Conservation (phyloP, 164 flowering plant genomes). For the Buxus sempervirens region DNA sequence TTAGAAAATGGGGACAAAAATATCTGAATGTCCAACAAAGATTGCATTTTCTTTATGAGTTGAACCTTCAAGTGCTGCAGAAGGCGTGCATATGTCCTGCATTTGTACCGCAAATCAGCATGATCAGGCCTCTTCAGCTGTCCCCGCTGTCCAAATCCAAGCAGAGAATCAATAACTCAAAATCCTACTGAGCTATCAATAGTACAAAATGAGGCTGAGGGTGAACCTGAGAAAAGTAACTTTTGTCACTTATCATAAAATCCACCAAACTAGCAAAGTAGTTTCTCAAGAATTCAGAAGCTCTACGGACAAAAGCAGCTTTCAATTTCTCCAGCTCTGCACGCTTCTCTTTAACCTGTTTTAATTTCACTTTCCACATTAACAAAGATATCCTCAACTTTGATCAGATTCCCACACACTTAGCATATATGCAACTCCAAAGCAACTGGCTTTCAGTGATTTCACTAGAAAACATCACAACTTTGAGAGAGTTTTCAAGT, state of each 20-base stretch:
- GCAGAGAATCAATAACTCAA: conserved; percentile 10
- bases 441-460: background rate
- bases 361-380: conserved; percentile 3
- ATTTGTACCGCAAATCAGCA: conserved; percentile 96
- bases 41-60: background rate
- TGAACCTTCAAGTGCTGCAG: conserved; percentile 90
- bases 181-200: conserved; percentile 2
- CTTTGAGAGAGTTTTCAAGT: background rate
- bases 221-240: conserved; percentile 90
- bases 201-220: conserved; percentile 7
- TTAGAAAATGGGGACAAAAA: background rate
- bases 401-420: background rate
- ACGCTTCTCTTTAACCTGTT: conserved; percentile 89
- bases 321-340: conserved; percentile 87
- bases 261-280: conserved; percentile 97
- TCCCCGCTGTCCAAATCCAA: conserved; percentile 62
- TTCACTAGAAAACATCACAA: too few relatives aligned
- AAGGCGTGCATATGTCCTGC: conserved; percentile 99
- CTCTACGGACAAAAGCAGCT: conserved; percentile 79
- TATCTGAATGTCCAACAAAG: background rate
- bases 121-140: conserved; percentile 99
- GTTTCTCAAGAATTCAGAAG: conserved; percentile 91
- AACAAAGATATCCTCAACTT: background rate
- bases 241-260: conserved; percentile 96
- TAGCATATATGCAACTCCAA: conserved; percentile 1